phyloP scores from a whole-genome alignment of 2,329 filamentous ascomycete genomes.

The Passalora sequoiae region DNA sequence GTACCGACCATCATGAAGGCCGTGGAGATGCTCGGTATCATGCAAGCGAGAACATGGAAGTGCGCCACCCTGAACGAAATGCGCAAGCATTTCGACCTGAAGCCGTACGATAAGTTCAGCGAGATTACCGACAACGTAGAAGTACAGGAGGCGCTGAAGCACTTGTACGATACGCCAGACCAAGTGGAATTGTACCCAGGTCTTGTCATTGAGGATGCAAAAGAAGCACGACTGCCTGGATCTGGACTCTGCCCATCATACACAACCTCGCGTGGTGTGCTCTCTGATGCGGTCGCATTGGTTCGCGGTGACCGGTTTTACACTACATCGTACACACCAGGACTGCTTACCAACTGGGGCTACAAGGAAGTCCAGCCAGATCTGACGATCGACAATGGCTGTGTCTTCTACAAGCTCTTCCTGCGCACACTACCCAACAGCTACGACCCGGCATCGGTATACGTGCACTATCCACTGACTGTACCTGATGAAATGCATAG shows the following conservation, averaged over 20 bases:
- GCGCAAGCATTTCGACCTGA: constrained; percentile 57
- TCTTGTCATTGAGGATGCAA: constrained; percentile 56
- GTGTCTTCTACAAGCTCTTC: constrained; percentile 50
- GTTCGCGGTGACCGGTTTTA: constrained; percentile 58
- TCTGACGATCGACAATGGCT: constrained; percentile 44
- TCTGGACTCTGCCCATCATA: constrained; percentile 51
- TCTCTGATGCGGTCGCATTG: constrained; percentile 56
- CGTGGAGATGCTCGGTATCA: constrained; percentile 60
- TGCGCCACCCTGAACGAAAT: constrained; percentile 61
- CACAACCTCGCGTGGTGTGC: constrained; percentile 52
- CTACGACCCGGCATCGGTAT: constrained; percentile 46
- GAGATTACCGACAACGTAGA: constrained; percentile 55
- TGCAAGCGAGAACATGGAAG: constrained; percentile 58
- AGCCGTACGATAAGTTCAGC: constrained; percentile 52
- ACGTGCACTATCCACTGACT: constrained; percentile 48
- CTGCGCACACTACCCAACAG: constrained; percentile 48
- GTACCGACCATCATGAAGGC: constrained; percentile 55
- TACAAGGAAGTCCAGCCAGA: constrained; percentile 47
- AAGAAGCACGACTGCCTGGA: constrained; percentile 48
- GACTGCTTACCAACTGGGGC: constrained; percentile 38
- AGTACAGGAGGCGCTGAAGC: constrained; percentile 52
- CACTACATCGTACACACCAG: constrained; percentile 41
- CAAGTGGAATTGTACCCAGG: constrained; percentile 67
- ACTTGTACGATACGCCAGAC: constrained; percentile 59
- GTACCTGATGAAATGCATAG: constrained; percentile 44